Evolutionary conservation across 352 stramenopile species (phyloP).

Genomic region (Globisporangium nunn): DNA sequence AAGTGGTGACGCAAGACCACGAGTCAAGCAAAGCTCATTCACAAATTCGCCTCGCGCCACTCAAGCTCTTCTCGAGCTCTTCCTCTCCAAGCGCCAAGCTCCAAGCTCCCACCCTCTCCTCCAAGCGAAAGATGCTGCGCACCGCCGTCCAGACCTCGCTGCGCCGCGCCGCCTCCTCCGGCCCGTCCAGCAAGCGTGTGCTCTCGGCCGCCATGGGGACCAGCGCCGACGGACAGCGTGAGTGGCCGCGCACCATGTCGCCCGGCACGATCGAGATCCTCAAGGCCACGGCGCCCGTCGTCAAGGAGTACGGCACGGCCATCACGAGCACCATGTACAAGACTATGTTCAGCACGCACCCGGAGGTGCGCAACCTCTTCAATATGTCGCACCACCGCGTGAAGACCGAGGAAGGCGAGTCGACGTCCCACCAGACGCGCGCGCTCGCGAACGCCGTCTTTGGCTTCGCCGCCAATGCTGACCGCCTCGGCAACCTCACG

Average conservation of each 20-base stretch:
- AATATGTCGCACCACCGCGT: conserved; percentile 63
- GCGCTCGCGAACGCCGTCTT: conserved; percentile 52
- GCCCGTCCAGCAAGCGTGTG: no score
- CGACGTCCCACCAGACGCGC: conserved; percentile 34
- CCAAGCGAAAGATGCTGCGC: background rate
- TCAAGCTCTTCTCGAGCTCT: background rate
- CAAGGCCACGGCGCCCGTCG: conserved; percentile 54
- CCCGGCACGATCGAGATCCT: conserved; percentile 43
- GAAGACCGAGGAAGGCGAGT: conserved; percentile 20
- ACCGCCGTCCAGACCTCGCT: background rate
- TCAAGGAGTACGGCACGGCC: conserved; percentile 46
- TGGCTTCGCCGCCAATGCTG: conserved; percentile 55
- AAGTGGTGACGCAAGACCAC: no score
- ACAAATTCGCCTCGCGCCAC: background rate
- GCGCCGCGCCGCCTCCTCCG: background rate
- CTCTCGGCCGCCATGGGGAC: background rate
- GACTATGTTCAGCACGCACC: conserved; percentile 57
- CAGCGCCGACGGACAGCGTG: background rate
- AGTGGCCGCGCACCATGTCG: background rate
- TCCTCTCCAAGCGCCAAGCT: background rate
- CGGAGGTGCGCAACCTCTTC: conserved; percentile 60
- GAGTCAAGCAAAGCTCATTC: no score
- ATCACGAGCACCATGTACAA: conserved; percentile 71
- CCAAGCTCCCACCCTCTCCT: no score
- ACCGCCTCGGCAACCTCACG: conserved; percentile 38